Evolutionary conservation across 1,139 yeast species (phyloP), one percentile per base, ranked within the genome.

Genomic region (Candida sp.): DNA sequence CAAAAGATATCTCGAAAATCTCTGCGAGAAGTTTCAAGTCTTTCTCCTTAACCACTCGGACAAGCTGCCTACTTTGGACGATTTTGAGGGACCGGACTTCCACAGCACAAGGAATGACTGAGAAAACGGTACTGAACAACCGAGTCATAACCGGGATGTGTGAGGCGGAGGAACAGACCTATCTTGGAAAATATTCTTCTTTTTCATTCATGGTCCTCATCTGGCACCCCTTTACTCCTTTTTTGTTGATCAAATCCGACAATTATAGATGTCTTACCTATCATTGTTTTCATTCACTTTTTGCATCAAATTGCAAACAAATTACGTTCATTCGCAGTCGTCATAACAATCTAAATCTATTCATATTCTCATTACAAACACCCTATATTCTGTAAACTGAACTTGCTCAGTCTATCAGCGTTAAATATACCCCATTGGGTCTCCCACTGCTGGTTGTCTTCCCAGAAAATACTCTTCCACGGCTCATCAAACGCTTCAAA

Each of bases 401-500:
- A 52, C 40, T 57, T 57, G 44, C 54, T 52, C 58, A 55, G 56
- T 48, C 91, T 68, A 50, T 83, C 77, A 6, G 63, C 58, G 1
- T 78, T 73, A 58, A 87, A 85, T 9, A 87, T 55, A 0, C 91
- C 92, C 91, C 91, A 87, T 58, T 85, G 84, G 0, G 89, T 81
- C 60, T 86, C 91, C 91, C 90, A 86, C 50, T 65, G 66, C 47
- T 76, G 71, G 4, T 72, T 73, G 0, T 68, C 73, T 30, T 78
- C 78, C 62, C 82, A 77, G 63, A 78, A 84, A 0, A 81, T 64
- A 48, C 68, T 65, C 57, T 85, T 86, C 90, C 90, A 85, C 0
- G 90, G 89, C 61, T 85, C 89, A 66, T 87, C 91, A 66, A 85
- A 86, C 0, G 89, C 91, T 61, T 86, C 90, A 61, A 85, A 84